These are phyloP conservation scores for Trichoderma pleuroti DNA, from an alignment of 2,329 filamentous ascomycete species.

Conservation along the genomic window DNA sequence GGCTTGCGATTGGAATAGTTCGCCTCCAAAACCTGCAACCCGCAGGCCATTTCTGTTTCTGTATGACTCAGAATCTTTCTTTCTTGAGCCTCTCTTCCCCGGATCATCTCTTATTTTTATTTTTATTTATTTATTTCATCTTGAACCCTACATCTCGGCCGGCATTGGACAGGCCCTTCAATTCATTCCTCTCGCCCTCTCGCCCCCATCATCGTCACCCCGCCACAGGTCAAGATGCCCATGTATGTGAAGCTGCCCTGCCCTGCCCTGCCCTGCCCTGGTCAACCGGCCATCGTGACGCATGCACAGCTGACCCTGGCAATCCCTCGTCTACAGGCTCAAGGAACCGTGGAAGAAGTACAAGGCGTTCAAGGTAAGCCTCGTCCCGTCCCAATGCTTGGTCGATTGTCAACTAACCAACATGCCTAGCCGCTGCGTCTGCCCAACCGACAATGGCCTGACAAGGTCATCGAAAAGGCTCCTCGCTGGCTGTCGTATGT, in stretches of 20 bases:
- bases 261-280: too few species aligned
- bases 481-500: constrained; percentile 11
- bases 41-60: neutral
- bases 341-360: constrained; percentile 9
- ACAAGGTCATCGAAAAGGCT: constrained; percentile 5
- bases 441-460: constrained; percentile 5
- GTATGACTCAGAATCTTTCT: neutral
- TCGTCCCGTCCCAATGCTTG: neutral
- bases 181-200: neutral
- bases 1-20: neutral
- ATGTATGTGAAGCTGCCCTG: too few species aligned
- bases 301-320: neutral
- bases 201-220: neutral
- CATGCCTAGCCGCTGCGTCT: neutral
- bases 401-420: neutral
- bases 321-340: neutral
- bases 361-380: constrained; percentile 7
- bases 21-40: neutral
- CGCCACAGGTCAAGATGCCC: neutral
- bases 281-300: neutral
- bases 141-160: neutral
- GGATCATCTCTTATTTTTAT: neutral
- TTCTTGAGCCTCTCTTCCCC: neutral
- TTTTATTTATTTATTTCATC: neutral
- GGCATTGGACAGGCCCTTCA: neutral